Evolutionary conservation across 192 early-diverging fungal species (phyloP), one percentile per base, ranked within the genome.

Genomic region (Phycomyces nitens): DNA sequence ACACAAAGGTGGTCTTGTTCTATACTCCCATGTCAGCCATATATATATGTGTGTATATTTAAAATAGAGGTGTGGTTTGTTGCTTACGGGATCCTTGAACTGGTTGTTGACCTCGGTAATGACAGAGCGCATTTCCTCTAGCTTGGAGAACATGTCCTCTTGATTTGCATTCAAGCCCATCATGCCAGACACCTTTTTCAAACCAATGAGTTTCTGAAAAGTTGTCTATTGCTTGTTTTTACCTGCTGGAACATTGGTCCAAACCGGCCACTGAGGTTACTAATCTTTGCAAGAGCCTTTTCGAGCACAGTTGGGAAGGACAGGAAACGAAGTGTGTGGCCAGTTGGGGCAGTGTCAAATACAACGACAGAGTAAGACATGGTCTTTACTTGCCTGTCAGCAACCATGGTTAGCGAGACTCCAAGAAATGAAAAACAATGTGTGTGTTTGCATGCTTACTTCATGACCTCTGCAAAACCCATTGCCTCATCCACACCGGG

Each of bases 381-480:
- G 58, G 92, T 92, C 79, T 99, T 96, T 43, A 98, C 97, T 64
- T 98, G 88, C 65, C 86, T 91, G 64, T 24, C n/a, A n/a, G n/a
- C n/a, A n/a, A n/a, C n/a, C n/a, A n/a, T n/a, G n/a, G n/a, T n/a
- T n/a, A n/a, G n/a, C n/a, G n/a, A n/a, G n/a, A n/a, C n/a, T n/a
- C n/a, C n/a, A n/a, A n/a, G n/a, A n/a, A n/a, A n/a, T n/a, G n/a
- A n/a, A n/a, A 49, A 18, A 49, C 11, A 5, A 18, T 49, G 4
- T 69, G 15, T 56, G 8, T 56, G 3, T 22, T 16, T 21, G 21
- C 29, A 34, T 5, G 29, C 78, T 38, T 80, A 91, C 88, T 99
- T 99, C 97, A 99, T 99, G 15, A 99, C 97, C 72, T 99, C 97
- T n/a, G 96, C 96, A 81, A 99, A 99, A 49, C 94, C 94, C 96